Percentiles rank a stretch among this genome's conserved stretches.
Evolutionary conservation across 176 grass and related monocot genomes (phyloP).

Genomic region (Tuctoria greenei): DNA sequence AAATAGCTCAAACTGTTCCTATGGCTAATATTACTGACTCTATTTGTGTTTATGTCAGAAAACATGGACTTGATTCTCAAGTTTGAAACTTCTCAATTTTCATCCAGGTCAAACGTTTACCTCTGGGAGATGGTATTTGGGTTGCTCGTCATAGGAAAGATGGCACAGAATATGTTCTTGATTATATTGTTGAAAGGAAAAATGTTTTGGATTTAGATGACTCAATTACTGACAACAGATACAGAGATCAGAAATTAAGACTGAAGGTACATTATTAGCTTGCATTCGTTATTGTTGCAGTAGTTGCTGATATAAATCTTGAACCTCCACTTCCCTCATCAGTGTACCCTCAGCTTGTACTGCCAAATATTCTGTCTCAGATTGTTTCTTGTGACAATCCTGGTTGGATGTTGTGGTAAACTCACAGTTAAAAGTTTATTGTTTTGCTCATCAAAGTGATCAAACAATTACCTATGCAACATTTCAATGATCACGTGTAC

Average conservation of each 20-base stretch:
- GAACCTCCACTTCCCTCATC: neutral
- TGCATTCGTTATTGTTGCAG: neutral
- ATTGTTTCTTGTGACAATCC: constrained; percentile 17
- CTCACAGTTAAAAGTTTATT: neutral
- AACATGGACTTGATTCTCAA: constrained; percentile 27
- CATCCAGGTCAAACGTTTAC: constrained; percentile 63
- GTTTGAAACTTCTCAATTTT: constrained; percentile 29
- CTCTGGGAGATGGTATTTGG: constrained; percentile 92
- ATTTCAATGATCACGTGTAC: constrained; percentile 28
- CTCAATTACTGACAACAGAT: constrained; percentile 81
- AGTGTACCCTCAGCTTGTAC: constrained; percentile 20
- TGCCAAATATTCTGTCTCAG: constrained; percentile 1
- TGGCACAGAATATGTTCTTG: constrained; percentile 81
- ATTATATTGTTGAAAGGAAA: constrained; percentile 95
- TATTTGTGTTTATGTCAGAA: constrained; percentile 19
- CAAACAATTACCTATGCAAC: neutral
- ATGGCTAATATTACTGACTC: neutral
- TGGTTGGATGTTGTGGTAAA: neutral
- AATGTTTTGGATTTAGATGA: constrained; percentile 62
- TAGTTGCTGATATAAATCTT: neutral
- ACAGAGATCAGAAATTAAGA: constrained; percentile 92
- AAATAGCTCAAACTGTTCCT: neutral
- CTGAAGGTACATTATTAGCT: constrained; percentile 57
- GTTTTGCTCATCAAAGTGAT: constrained; percentile 4
- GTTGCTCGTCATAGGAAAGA: constrained; percentile 54